Conservation (phyloP, 1,284 basidiomycete genomes). For the Mycosarcoma maydis region DNA sequence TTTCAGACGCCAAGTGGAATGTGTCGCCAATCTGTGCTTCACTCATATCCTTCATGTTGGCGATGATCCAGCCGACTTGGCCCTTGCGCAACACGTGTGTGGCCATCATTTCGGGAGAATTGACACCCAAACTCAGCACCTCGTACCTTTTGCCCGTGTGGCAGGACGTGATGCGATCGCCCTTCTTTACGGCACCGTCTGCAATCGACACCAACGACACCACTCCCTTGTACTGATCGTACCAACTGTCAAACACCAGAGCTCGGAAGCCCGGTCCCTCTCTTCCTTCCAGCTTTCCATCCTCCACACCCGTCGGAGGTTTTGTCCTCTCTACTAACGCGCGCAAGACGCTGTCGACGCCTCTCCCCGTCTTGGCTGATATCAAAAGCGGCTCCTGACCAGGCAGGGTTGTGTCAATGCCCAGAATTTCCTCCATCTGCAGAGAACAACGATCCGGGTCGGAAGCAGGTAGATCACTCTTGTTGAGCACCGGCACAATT, state of each 20-base stretch:
- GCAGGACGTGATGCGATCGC: conserved; percentile 77
- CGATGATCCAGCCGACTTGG: conserved; percentile 80
- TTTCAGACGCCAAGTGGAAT: conserved; percentile 78
- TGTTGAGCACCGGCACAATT: conserved; percentile 93
- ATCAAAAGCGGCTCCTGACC: conserved; percentile 56
- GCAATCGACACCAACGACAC: conserved; percentile 86
- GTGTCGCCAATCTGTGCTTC: conserved; percentile 97
- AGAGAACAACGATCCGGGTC: conserved; percentile 42
- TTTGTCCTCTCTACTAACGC: conserved; percentile 79
- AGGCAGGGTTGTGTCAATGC: conserved; percentile 71
- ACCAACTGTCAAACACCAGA: conserved; percentile 89
- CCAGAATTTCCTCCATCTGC: conserved; percentile 61
- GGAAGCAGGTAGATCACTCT: conserved; percentile 71
- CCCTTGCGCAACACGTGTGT: conserved; percentile 76
- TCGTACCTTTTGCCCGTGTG: conserved; percentile 92
- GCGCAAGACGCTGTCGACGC: conserved; percentile 78
- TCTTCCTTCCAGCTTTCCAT: conserved; percentile 41
- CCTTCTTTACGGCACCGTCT: conserved; percentile 72
- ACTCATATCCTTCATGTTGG: conserved; percentile 98
- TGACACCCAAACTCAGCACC: conserved; percentile 87
- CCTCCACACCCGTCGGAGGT: conserved; percentile 51
- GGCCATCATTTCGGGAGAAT: conserved; percentile 74
- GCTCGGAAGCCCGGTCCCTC: conserved; percentile 72
- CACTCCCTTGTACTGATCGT: conserved; percentile 95
- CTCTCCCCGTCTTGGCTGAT: conserved; percentile 91